These are phyloP conservation scores for Eucalyptus leucophloia DNA, from an alignment of 345 rosid species.

Conservation along the genomic window DNA sequence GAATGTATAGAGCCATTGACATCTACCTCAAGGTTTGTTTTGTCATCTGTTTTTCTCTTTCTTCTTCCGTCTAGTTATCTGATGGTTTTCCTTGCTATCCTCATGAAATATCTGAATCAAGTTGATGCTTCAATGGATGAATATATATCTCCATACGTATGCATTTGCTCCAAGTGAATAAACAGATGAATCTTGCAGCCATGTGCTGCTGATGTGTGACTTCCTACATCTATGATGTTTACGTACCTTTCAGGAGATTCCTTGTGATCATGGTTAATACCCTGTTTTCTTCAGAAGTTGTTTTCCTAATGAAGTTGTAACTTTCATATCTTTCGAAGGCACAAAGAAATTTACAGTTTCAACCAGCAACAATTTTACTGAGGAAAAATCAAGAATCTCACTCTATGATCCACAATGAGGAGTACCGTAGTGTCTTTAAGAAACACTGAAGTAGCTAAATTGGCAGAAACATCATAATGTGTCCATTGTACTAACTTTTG, in stretches of 20 bases:
- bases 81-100: background rate
- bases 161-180: background rate
- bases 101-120: background rate
- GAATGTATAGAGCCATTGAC: conserved; percentile 78
- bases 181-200: background rate
- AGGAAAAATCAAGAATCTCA: background rate
- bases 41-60: background rate
- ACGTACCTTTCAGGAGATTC: background rate
- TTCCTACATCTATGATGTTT: background rate
- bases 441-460: background rate
- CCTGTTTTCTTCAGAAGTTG: background rate
- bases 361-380: background rate
- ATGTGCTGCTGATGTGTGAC: background rate
- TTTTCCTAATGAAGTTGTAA: background rate
- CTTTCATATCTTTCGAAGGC: background rate
- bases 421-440: background rate
- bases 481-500: background rate
- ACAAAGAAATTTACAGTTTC: background rate
- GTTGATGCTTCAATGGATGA: background rate
- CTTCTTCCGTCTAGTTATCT: background rate
- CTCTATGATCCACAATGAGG: background rate
- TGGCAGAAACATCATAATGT: background rate
- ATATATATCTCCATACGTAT: background rate
- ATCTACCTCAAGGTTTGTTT: conserved; percentile 80
- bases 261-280: background rate